Conservation (phyloP, 768 basidiomycete genomes). For the Lentinula sp. region DNA sequence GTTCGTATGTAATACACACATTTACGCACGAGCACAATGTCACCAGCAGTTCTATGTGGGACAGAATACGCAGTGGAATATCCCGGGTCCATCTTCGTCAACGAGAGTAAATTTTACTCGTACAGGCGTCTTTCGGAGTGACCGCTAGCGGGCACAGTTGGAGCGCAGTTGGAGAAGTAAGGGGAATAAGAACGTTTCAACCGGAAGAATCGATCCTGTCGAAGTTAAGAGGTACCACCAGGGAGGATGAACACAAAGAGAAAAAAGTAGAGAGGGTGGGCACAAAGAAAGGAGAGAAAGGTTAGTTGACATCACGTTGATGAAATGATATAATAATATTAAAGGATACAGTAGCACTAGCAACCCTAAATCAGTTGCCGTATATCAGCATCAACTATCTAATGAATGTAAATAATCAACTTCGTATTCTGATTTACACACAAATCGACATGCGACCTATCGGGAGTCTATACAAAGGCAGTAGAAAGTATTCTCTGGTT, state of each 20-base stretch:
- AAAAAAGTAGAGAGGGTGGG: background rate
- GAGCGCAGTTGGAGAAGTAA: background rate
- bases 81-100: slow-evolving; percentile 5
- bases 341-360: background rate
- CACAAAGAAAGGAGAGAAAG: slow-evolving; percentile 10
- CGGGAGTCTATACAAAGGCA: slow-evolving; percentile 72
- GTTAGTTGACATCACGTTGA: background rate
- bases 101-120: background rate
- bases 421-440: background rate
- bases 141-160: slow-evolving; percentile 6
- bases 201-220: slow-evolving; percentile 18
- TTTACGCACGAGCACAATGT: slow-evolving; percentile 19
- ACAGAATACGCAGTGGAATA: slow-evolving; percentile 3
- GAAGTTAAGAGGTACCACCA: slow-evolving; percentile 7
- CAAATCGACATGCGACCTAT: slow-evolving; percentile 22
- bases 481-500: slow-evolving; percentile 68
- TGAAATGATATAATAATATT: background rate
- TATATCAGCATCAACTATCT: background rate
- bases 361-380: background rate
- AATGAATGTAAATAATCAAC: background rate
- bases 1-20: background rate
- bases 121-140: background rate
- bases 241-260: background rate
- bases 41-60: slow-evolving; percentile 5
- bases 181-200: slow-evolving; percentile 9